Base-by-base conservation (phyloP, 208 protist species). In the Leishmania mexicana region DNA sequence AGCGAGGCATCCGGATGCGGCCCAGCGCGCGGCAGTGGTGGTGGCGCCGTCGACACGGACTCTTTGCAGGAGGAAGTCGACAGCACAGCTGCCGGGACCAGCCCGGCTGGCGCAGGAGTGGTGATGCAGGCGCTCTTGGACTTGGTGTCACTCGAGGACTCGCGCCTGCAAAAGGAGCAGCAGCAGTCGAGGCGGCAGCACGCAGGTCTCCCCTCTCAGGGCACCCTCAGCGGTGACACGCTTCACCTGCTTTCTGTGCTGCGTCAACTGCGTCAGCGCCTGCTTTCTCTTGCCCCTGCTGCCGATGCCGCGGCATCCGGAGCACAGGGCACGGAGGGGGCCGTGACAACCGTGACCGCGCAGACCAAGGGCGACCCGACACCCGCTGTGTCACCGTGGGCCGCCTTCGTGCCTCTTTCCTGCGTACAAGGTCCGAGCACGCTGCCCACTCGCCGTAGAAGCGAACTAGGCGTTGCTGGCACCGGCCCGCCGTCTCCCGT, bases 51-150 rank as follows among this genome's bases (percentile, higher is more conserved):
- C 24, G 8, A 51, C 54, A 54, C 45, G 51, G 24, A 19, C 24
- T 13, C n/a, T 76, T 38, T 24, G 15, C 15, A 31, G 13, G 73
- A 15, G 3, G 53, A 62, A 15, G 24, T 38, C 10, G 47, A 42
- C 15, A 49, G 40, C 54, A 21, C 75, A 6, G 57, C 54, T 28
- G 24, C 57, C 53, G 58, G 35, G 5, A 31, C 19, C 15, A 28
- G 7, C 31, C n/a, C 73, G 7, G 73, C 51, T 0, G 71, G 75
- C 13, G 71, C 51, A 45, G 24, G 40, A 0, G 15, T 85, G 42
- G 82, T 85, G 53, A 79, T 85, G 62, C 58, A 78, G 35, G 47
- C 71, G 24, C 78, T 85, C 54, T 42, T 85, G 31, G 57, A 60
- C 24, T 17, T 78, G 19, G 54, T 81, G 11, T 85, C 82, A 0